Evolutionary conservation across 192 early-diverging fungal species (phyloP), one percentile per base, ranked within the genome.

Genomic region (Entomortierella parvispora): DNA sequence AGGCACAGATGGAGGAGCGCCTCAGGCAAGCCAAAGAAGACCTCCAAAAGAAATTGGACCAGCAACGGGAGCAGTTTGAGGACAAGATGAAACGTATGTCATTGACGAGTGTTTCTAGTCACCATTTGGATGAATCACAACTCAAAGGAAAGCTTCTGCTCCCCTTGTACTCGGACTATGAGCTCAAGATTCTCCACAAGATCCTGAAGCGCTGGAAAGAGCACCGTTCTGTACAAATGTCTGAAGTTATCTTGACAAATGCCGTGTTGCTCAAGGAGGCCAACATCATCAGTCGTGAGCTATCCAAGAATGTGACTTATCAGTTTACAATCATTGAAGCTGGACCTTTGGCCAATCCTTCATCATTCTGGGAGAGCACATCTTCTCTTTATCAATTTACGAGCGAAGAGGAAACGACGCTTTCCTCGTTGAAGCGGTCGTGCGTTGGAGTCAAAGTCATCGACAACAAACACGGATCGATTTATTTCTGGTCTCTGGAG

Each of bases 221-320:
- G n/a, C 75, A 86, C 60, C 82, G 88, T 49, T 80, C 81, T 28
- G 85, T 91, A 10, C 75, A 76, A 20, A 87, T 92, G 61, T 89
- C 89, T 14, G 88, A 91, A 51, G 80, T 80, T 6, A 89, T 93
- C 66, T 69, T 93, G 51, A 87, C 84, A 12, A 90, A 91, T 62
- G 89, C 89, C 0, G 81, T 89, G 7, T 69, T 90, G 26, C 68
- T 98, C 48, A 97, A 97, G 74, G 93, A 97, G 67, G 96, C 95
- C 45, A 98, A 97, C 63, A 86, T 97, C 15, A 94, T 94, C 31
- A 85, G 91, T 68, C 87, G 89, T 51, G 96, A 98, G 71, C 81
- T 97, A n/a, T 82, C 80, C 8, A 94, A 92, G 46, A 80, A 92
- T 32, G 91, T 93, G 4, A 71, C 92, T 3, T 98, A 94, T 81